A percentile compares a stretch with the other conserved stretches of the same genome.
Conservation (phyloP, 2,329 filamentous ascomycete species). For the Aspergillus luchuensis region DNA sequence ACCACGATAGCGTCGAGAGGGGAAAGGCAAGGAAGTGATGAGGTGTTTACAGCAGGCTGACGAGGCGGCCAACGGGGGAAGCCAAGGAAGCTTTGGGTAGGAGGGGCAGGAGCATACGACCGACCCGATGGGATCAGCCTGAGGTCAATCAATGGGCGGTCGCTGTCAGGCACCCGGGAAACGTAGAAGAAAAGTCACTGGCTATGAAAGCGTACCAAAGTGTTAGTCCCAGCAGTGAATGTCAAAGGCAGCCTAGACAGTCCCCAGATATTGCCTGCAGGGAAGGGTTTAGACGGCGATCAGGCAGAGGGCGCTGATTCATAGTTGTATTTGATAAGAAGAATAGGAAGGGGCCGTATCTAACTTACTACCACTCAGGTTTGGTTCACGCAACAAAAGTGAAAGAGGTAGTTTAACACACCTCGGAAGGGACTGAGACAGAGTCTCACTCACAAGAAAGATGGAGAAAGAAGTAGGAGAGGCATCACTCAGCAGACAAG, state of each 20-base stretch:
- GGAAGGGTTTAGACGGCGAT: background rate
- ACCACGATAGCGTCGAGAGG: background rate
- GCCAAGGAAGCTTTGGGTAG: conserved; percentile 9
- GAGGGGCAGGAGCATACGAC: conserved; percentile 19
- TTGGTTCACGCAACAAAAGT: background rate
- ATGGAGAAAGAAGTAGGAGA: no score
- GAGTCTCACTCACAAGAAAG: no score
- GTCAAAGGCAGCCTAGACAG: background rate
- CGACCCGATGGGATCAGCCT: conserved; percentile 23
- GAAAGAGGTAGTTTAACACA: background rate
- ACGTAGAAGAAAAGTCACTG: conserved; percentile 2
- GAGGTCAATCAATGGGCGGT: conserved; percentile 22
- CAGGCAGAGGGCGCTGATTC: background rate
- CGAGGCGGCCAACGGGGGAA: conserved; percentile 17
- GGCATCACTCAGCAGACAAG: no score
- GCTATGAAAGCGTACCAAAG: background rate
- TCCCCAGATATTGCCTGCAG: background rate
- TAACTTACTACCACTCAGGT: no score
- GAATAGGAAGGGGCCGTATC: background rate
- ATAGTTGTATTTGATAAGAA: conserved; percentile 4
- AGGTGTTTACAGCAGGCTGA: conserved; percentile 6
- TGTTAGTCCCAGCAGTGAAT: background rate
- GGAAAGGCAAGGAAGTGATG: conserved; percentile 2
- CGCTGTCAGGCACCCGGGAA: conserved; percentile 20
- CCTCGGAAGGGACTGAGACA: background rate